Conservation (phyloP, 345 rosid genomes). For the Erucastrum elatum region DNA sequence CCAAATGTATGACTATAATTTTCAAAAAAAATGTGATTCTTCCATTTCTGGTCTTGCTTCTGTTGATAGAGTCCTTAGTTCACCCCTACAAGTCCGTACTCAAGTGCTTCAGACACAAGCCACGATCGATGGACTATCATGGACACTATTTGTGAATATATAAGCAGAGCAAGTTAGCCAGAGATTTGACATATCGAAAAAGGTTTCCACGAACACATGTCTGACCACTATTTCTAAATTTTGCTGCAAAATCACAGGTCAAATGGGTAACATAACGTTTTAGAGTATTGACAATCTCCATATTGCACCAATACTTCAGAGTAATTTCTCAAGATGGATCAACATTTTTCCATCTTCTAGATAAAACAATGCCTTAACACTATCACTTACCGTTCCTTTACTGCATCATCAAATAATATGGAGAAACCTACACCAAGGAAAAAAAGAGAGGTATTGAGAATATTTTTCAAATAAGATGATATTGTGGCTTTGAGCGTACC, state of each 20-base stretch:
- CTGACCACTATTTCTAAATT: constrained; percentile 52
- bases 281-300: not conserved
- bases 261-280: not conserved
- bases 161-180: constrained; percentile 76
- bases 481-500: constrained; percentile 45
- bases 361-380: constrained; percentile 2
- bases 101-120: constrained; percentile 93
- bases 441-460: constrained; percentile 21
- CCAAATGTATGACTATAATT: not conserved
- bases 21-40: constrained; percentile 1
- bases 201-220: constrained; percentile 59
- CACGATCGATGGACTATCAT: constrained; percentile 59
- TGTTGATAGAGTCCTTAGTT: constrained; percentile 93
- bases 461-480: constrained; percentile 1
- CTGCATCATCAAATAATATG: constrained; percentile 94
- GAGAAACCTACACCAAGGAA: constrained; percentile 60
- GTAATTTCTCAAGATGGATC: not conserved
- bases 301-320: not conserved
- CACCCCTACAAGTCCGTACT: constrained; percentile 86
- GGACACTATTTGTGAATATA: constrained; percentile 75
- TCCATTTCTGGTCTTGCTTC: constrained; percentile 55
- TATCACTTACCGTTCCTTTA: constrained; percentile 81
- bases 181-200: too few species aligned
- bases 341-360: not conserved
- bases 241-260: constrained; percentile 36